Percentiles rank a stretch among this genome's conserved stretches.
Conservation (phyloP, 1,284 basidiomycete genomes). For the Takashimella tepidaria region DNA sequence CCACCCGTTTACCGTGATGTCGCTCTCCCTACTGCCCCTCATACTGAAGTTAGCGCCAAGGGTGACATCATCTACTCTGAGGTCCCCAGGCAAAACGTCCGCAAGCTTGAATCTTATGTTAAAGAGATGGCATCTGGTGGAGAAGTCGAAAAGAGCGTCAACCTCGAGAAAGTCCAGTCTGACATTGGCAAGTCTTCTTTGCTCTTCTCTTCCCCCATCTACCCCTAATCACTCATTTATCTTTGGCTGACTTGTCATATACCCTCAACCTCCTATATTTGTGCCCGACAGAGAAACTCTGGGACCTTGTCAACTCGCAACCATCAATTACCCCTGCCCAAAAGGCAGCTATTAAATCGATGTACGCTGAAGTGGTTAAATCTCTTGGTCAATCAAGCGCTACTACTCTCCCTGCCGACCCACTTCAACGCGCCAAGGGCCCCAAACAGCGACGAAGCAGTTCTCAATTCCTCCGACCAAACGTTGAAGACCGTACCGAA, state of each 20-base stretch:
- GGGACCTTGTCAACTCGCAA: constrained; percentile 95
- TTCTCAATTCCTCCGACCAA: constrained; percentile 89
- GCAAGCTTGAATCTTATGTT: constrained; percentile 96
- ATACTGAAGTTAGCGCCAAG: constrained; percentile 85
- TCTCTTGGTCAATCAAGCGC: constrained; percentile 60
- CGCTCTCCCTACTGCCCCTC: constrained; percentile 95
- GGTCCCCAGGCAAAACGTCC: constrained; percentile 88
- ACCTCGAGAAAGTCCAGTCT: constrained; percentile 94
- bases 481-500: constrained; percentile 62
- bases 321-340: constrained; percentile 94
- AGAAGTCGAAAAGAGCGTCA: constrained; percentile 70
- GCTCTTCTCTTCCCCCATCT: not conserved
- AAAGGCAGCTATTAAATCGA: constrained; percentile 93
- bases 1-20: constrained; percentile 56
- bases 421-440: constrained; percentile 33
- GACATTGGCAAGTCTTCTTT: constrained; percentile 58
- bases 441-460: constrained; percentile 66
- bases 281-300: constrained; percentile 75
- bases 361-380: constrained; percentile 90
- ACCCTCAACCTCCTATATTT: too few relatives aligned
- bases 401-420: constrained; percentile 13
- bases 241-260: not conserved
- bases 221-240: not conserved
- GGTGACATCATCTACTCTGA: constrained; percentile 94
- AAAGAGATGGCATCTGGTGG: constrained; percentile 98